Conservation (phyloP, 2,329 filamentous ascomycete species). For the Aspergillus sp. region DNA sequence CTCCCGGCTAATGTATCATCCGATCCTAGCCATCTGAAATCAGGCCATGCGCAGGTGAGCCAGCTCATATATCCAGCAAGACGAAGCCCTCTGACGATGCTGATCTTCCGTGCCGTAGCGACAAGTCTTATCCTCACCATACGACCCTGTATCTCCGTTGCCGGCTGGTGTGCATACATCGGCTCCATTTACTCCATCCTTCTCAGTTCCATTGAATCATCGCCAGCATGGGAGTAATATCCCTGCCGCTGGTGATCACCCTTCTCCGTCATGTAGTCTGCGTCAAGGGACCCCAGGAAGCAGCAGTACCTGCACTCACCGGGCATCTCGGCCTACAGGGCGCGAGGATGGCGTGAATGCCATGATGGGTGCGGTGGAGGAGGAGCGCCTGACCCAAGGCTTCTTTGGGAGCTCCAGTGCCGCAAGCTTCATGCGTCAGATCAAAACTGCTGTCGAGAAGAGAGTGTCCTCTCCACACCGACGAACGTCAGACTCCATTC, state of each 20-base stretch:
- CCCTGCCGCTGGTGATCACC: not conserved
- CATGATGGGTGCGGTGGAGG: conserved; percentile 47
- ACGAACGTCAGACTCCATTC: conserved; percentile 15
- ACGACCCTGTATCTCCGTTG: not conserved
- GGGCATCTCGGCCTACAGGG: not conserved
- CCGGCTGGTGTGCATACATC: not conserved
- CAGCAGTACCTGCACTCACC: not conserved
- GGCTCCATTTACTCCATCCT: not conserved
- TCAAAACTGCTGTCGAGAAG: conserved; percentile 44
- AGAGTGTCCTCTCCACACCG: conserved; percentile 21
- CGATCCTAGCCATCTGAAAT: not conserved
- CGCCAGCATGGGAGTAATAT: not conserved
- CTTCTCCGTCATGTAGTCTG: conserved; percentile 4
- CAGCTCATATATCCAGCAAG: not conserved
- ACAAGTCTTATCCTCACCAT: conserved; percentile 4
- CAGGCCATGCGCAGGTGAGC: conserved; percentile 12
- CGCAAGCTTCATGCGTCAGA: conserved; percentile 47
- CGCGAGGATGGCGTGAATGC: conserved; percentile 38
- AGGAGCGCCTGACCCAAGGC: conserved; percentile 40
- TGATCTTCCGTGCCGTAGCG: not conserved
- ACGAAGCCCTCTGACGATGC: not conserved
- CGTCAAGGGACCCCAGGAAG: not conserved
- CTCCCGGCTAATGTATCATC: not conserved
- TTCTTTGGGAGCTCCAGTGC: conserved; percentile 50
- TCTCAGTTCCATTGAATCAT: not conserved